These are phyloP conservation scores for Diaporthe capsici DNA, from an alignment of 2,329 filamentous ascomycete genomes.

Conservation along the genomic window DNA sequence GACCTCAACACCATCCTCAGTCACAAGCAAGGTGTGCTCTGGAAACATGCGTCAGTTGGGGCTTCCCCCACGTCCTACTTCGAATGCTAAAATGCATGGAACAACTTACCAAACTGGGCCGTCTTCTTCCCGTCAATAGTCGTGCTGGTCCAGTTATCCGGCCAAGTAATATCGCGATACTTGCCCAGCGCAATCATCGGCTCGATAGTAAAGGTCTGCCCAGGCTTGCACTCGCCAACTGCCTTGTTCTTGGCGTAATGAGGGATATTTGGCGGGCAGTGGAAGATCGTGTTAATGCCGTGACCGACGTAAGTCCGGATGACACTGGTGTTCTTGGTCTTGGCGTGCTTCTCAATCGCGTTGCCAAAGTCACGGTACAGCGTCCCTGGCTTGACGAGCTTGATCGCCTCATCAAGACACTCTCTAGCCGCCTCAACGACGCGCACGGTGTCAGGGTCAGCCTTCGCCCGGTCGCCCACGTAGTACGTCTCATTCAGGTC, in stretches of 20 bases:
- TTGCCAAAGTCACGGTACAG: constrained; percentile 95
- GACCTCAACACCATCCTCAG: constrained; percentile 86
- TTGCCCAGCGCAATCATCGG: constrained; percentile 97
- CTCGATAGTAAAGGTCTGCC: constrained; percentile 99
- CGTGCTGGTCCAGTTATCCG: constrained; percentile 97
- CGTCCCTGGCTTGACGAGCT: constrained; percentile 92
- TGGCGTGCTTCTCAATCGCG: constrained; percentile 95
- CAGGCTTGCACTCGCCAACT: constrained; percentile 91
- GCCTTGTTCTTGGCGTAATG: constrained; percentile 99
- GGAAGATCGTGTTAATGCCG: constrained; percentile 94
- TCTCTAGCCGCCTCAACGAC: constrained; percentile 93
- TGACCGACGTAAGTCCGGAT: constrained; percentile 98
- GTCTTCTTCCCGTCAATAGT: constrained; percentile 91
- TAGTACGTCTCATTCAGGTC: constrained; percentile 99
- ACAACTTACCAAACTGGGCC: constrained; percentile 86
- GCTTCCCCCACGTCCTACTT: no score
- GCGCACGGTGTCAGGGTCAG: constrained; percentile 87
- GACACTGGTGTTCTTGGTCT: constrained; percentile 86
- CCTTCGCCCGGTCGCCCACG: constrained; percentile 87
- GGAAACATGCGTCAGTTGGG: constrained; percentile 4
- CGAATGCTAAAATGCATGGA: neutral
- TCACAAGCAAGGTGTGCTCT: constrained; percentile 89
- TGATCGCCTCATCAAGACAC: constrained; percentile 91
- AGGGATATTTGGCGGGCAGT: constrained; percentile 92
- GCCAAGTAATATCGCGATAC: constrained; percentile 95